Evolutionary conservation across 176 grass and related monocot genomes (phyloP).

Genomic region (Zoysia japonica): DNA sequence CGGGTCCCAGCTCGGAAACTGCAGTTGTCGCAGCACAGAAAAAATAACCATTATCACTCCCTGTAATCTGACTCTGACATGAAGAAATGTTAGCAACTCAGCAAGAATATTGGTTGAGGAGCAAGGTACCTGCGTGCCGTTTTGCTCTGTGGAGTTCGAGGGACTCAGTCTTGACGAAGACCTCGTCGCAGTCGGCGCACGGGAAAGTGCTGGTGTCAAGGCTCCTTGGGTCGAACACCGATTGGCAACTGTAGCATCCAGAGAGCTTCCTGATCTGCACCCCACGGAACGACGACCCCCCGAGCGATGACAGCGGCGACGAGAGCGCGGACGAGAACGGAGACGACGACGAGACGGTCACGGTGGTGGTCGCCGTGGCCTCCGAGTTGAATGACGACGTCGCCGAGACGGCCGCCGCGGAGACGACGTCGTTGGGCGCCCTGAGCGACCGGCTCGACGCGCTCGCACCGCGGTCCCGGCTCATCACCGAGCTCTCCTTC

Average conservation of each 20-base stretch:
- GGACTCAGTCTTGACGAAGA: constrained; percentile 65
- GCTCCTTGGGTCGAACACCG: constrained; percentile 49
- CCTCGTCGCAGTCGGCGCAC: constrained; percentile 68
- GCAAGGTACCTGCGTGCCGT: constrained; percentile 63
- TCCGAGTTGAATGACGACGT: constrained; percentile 85
- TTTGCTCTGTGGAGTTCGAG: constrained; percentile 68
- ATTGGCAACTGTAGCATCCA: constrained; percentile 72
- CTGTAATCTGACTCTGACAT: too few relatives aligned
- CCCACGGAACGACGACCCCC: constrained; percentile 52
- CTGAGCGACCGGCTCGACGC: constrained; percentile 43
- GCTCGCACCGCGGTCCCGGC: not conserved
- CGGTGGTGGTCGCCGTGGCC: constrained; percentile 35
- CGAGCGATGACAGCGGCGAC: constrained; percentile 50
- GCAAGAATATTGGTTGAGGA: not conserved
- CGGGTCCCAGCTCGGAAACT: constrained; percentile 77
- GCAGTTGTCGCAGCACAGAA: not conserved
- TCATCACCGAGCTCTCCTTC: constrained; percentile 54
- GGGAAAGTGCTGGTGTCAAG: constrained; percentile 44
- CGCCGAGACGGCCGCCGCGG: constrained; percentile 48
- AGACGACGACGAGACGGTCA: constrained; percentile 38
- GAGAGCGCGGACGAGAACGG: constrained; percentile 42
- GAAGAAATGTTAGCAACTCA: too few relatives aligned
- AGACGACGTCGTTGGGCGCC: constrained; percentile 20
- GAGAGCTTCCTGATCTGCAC: constrained; percentile 79
- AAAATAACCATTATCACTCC: not conserved